These are phyloP conservation scores for Microdochium paspali DNA, from an alignment of 2,329 filamentous ascomycete genomes.

Conservation along the genomic window DNA sequence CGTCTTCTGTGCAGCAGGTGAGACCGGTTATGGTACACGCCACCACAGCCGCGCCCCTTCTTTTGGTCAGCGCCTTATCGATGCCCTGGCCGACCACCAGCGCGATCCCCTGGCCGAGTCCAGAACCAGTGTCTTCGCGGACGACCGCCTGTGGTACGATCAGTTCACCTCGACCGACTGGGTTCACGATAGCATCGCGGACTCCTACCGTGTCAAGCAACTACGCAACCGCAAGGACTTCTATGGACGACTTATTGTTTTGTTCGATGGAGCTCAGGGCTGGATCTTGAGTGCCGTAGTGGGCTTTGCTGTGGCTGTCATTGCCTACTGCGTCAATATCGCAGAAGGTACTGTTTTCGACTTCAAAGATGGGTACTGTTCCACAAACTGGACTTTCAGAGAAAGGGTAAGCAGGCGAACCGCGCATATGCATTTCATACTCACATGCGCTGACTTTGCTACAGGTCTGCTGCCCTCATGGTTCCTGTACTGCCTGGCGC, in stretches of 20 bases:
- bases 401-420: constrained; percentile 53
- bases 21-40: constrained; percentile 17
- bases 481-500: constrained; percentile 45
- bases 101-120: constrained; percentile 49
- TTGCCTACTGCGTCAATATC: constrained; percentile 85
- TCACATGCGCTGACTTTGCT: constrained; percentile 1
- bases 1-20: constrained; percentile 3
- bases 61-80: constrained; percentile 51
- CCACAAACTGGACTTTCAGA: constrained; percentile 59
- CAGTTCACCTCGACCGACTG: constrained; percentile 97
- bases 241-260: constrained; percentile 64
- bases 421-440: background rate
- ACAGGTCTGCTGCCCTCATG: constrained; percentile 46
- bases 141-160: constrained; percentile 96
- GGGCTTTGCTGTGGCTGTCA: constrained; percentile 71
- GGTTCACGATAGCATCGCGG: constrained; percentile 95
- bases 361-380: constrained; percentile 82
- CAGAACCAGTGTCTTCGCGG: constrained; percentile 56
- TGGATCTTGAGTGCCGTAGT: constrained; percentile 92
- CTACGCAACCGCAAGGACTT: constrained; percentile 76
- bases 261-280: constrained; percentile 82
- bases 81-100: constrained; percentile 49
- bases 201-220: constrained; percentile 80
- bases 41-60: constrained; percentile 50
- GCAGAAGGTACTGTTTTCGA: constrained; percentile 82